Percentiles rank a stretch among this genome's conserved stretches.
Conservation (phyloP, 148 eudicot species). For the Camellia granthamiana region DNA sequence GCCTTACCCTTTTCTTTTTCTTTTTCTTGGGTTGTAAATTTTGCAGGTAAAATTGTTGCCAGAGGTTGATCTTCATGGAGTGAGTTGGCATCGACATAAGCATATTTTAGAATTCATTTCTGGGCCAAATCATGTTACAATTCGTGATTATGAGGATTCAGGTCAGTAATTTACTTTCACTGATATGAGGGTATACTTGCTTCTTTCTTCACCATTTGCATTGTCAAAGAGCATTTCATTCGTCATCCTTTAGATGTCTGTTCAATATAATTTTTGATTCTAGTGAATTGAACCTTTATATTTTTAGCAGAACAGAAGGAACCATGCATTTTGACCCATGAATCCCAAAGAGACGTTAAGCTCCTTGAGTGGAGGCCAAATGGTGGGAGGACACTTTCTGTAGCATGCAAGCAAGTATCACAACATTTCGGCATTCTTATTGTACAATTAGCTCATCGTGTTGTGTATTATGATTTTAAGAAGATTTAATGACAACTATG, state of each 20-base stretch:
- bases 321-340: conserved; percentile 68
- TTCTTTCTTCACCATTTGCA: background rate
- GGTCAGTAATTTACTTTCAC: conserved; percentile 38
- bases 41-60: conserved; percentile 74
- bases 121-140: conserved; percentile 73
- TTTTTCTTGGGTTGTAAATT: conserved; percentile 4
- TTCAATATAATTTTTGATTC: background rate
- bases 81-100: conserved; percentile 92
- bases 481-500: background rate
- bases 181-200: background rate
- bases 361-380: conserved; percentile 97
- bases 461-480: background rate
- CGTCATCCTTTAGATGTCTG: conserved; percentile 5
- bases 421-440: background rate
- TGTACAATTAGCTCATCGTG: too few relatives aligned
- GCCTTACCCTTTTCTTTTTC: background rate
- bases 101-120: conserved; percentile 83
- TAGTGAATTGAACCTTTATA: background rate
- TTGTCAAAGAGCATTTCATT: conserved; percentile 1
- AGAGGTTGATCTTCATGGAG: conserved; percentile 77
- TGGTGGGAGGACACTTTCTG: conserved; percentile 89
- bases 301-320: conserved; percentile 63
- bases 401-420: conserved; percentile 87
- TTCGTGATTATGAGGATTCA: conserved; percentile 84
- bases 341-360: conserved; percentile 74